Evolutionary conservation across 2,329 filamentous ascomycete species (phyloP).

Genomic region (Talaromyces sp.): DNA sequence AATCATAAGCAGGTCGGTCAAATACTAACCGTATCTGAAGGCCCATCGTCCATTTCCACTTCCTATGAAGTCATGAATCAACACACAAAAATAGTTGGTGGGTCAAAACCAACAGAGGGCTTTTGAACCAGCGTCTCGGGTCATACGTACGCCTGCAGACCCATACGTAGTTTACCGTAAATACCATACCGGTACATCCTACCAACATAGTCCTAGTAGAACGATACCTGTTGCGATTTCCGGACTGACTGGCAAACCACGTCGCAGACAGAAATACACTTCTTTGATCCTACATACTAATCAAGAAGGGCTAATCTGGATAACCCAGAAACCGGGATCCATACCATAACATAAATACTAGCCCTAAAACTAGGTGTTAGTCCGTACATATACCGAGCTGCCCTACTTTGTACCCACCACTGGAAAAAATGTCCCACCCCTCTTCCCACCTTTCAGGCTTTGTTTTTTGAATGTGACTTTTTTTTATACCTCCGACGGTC

Average conservation of each 20-base stretch:
- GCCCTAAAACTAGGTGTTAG: not conserved
- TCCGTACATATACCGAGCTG: not conserved
- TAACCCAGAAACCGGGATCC: constrained; percentile 6
- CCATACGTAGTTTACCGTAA: constrained; percentile 3
- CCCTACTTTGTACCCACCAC: not conserved
- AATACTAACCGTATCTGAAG: not conserved
- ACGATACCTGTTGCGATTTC: not conserved
- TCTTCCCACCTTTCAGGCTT: not conserved
- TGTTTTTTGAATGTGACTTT: not conserved
- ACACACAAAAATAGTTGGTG: not conserved
- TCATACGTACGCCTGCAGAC: not conserved
- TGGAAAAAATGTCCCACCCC: not conserved
- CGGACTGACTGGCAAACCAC: not conserved
- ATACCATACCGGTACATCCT: constrained; percentile 5
- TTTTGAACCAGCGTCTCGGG: constrained; percentile 9
- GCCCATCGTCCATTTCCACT: not conserved
- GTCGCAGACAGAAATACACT: not conserved
- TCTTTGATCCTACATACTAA: not conserved
- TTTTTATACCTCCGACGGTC: not conserved
- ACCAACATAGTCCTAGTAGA: not conserved
- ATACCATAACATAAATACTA: constrained; percentile 9
- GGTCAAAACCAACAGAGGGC: not conserved
- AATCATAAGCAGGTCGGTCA: not conserved
- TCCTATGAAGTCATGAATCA: not conserved
- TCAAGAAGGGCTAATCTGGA: not conserved